Conservation (phyloP, 768 basidiomycete genomes). For the Hirschioporus abietinus region DNA sequence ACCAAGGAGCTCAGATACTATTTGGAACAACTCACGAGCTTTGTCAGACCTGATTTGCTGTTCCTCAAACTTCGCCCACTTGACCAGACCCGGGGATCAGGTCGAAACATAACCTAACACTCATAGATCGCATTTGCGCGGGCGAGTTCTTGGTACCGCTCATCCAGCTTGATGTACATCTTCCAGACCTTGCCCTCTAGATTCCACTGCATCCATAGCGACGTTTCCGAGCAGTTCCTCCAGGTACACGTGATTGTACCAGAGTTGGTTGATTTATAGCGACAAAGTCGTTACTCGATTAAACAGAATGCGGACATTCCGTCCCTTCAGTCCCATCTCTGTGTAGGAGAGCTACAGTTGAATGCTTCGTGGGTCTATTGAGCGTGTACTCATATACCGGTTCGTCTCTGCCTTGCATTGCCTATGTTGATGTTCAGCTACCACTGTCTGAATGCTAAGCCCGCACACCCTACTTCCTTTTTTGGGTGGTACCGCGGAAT, state of each 20-base stretch:
- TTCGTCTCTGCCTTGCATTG: slow-evolving; percentile 94
- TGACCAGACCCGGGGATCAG: slow-evolving; percentile 60
- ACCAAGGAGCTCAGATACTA: slow-evolving; percentile 80
- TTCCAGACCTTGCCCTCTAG: slow-evolving; percentile 99
- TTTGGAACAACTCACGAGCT: slow-evolving; percentile 85
- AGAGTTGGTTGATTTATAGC: slow-evolving; percentile 92
- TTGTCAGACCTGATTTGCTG: slow-evolving; percentile 58
- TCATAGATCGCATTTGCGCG: slow-evolving; percentile 92
- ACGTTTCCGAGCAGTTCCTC: slow-evolving; percentile 97
- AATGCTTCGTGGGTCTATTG: slow-evolving; percentile 85
- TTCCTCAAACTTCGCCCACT: slow-evolving; percentile 63
- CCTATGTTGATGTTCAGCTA: slow-evolving; percentile 34
- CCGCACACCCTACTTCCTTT: too few species aligned
- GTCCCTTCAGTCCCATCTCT: slow-evolving; percentile 96
- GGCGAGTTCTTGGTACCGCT: slow-evolving; percentile 87
- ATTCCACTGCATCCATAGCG: slow-evolving; percentile 98
- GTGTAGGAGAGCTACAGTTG: slow-evolving; percentile 94
- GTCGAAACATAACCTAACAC: slow-evolving; percentile 74
- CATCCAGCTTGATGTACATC: slow-evolving; percentile 98
- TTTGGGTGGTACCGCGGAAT: too few species aligned
- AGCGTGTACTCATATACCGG: slow-evolving; percentile 95
- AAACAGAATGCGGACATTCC: slow-evolving; percentile 96
- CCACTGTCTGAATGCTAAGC: too few species aligned
- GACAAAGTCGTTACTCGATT: slow-evolving; percentile 96
- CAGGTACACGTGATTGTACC: slow-evolving; percentile 99